Conservation (phyloP, 2,329 filamentous ascomycete genomes). For the Cytospora mali region DNA sequence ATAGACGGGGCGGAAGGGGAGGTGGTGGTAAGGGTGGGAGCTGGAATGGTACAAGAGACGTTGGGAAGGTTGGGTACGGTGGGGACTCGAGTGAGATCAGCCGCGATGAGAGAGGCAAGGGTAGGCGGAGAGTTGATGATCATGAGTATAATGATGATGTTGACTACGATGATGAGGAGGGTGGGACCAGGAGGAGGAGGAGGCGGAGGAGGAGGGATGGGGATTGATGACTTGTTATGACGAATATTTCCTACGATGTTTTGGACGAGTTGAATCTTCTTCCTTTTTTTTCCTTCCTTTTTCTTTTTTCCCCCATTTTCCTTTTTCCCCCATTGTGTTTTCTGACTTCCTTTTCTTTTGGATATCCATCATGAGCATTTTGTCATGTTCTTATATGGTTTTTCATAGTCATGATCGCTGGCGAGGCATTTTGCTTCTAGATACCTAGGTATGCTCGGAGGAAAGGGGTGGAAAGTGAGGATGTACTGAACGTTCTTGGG, state of each 20-base stretch:
- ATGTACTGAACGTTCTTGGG: neutral
- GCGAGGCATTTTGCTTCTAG: conserved; percentile 15
- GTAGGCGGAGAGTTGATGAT: conserved; percentile 19
- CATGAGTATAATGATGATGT: conserved; percentile 25
- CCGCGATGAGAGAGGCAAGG: conserved; percentile 27
- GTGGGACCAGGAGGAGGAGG: conserved; percentile 29
- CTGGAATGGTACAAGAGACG: neutral
- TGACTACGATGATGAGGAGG: conserved; percentile 29
- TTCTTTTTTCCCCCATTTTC: neutral
- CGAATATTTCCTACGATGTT: neutral
- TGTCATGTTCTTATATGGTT: neutral
- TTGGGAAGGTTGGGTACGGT: conserved; percentile 17
- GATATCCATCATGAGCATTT: conserved; percentile 15
- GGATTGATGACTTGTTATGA: conserved; percentile 19
- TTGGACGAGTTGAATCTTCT: neutral
- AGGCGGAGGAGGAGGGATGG: conserved; percentile 22
- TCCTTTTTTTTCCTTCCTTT: neutral
- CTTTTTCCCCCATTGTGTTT: no score
- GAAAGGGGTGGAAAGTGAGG: neutral
- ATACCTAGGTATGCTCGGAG: conserved; percentile 12
- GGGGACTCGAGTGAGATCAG: conserved; percentile 24
- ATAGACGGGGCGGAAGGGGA: neutral
- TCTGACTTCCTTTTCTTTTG: neutral
- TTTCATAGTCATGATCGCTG: conserved; percentile 13
- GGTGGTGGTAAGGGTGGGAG: conserved; percentile 4